These are phyloP conservation scores for Exophiala sp. DNA, from an alignment of 2,329 filamentous ascomycete species.

Conservation along the genomic window DNA sequence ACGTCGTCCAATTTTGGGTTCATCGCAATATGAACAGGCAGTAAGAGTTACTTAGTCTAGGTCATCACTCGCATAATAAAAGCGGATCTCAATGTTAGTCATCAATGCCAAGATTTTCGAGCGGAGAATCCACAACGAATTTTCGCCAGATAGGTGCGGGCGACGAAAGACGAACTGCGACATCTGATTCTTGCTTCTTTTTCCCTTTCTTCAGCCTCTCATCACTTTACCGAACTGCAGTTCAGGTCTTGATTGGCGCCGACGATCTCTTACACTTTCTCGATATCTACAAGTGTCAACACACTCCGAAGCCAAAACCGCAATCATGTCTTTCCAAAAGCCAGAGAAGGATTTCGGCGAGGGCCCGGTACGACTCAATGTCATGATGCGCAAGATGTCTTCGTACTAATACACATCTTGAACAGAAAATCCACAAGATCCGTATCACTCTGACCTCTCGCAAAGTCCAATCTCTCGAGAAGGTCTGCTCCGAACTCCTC, in stretches of 20 bases:
- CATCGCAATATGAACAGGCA: background rate
- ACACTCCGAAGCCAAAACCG: conserved; percentile 36
- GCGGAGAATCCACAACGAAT: conserved; percentile 3
- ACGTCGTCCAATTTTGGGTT: background rate
- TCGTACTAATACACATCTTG: conserved; percentile 1
- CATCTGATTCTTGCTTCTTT: background rate
- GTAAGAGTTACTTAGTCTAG: no score
- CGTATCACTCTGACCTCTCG: conserved; percentile 94
- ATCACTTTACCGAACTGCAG: conserved; percentile 76
- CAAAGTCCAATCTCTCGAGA: conserved; percentile 95
- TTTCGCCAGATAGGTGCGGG: background rate
- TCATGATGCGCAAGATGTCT: background rate
- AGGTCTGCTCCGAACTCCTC: conserved; percentile 96
- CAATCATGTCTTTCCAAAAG: conserved; percentile 91
- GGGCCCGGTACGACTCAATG: conserved; percentile 63
- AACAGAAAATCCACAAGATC: conserved; percentile 91
- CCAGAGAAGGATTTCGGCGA: conserved; percentile 87
- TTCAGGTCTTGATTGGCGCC: conserved; percentile 75
- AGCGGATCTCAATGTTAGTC: background rate
- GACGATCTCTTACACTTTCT: conserved; percentile 24
- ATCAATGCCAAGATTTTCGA: conserved; percentile 20
- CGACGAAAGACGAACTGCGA: background rate
- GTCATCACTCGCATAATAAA: no score
- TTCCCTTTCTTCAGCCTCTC: conserved; percentile 47
- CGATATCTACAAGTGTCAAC: conserved; percentile 20